These are phyloP conservation scores for Naematelia encephala DNA, from an alignment of 768 basidiomycete species.

Conservation along the genomic window DNA sequence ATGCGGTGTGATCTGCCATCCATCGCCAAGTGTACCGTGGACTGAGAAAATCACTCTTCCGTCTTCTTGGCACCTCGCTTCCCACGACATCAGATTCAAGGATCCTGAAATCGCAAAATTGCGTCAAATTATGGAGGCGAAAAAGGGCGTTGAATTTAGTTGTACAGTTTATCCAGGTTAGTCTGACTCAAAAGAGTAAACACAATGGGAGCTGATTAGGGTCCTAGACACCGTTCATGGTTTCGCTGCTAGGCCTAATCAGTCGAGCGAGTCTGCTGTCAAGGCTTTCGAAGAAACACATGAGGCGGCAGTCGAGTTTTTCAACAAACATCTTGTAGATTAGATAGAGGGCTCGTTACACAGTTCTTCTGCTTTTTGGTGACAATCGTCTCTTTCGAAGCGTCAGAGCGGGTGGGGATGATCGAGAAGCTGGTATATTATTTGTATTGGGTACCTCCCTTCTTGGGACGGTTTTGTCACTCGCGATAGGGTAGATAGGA, in stretches of 20 bases:
- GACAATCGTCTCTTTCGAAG: no score
- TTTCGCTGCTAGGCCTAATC: conserved; percentile 62
- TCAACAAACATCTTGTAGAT: conserved; percentile 52
- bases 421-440: no score
- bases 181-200: no score
- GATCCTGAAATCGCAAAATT: conserved; percentile 21
- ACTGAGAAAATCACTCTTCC: conserved; percentile 16
- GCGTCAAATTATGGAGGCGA: conserved; percentile 18
- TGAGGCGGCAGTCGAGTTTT: conserved; percentile 54
- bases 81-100: conserved; percentile 30
- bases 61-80: conserved; percentile 24
- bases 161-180: conserved; percentile 22
- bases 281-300: conserved; percentile 61
- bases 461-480: no score
- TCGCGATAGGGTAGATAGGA: no score
- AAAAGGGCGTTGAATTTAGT: conserved; percentile 19
- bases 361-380: background rate
- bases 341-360: background rate
- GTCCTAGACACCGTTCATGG: conserved; percentile 61
- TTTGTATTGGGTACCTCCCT: no score
- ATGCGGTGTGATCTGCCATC: conserved; percentile 34
- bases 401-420: no score
- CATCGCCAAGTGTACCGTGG: conserved; percentile 16
- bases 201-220: no score
- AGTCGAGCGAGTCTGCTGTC: conserved; percentile 59